Evolutionary conservation across 345 rosid species (phyloP).

Genomic region (Laguncularia racemosa): DNA sequence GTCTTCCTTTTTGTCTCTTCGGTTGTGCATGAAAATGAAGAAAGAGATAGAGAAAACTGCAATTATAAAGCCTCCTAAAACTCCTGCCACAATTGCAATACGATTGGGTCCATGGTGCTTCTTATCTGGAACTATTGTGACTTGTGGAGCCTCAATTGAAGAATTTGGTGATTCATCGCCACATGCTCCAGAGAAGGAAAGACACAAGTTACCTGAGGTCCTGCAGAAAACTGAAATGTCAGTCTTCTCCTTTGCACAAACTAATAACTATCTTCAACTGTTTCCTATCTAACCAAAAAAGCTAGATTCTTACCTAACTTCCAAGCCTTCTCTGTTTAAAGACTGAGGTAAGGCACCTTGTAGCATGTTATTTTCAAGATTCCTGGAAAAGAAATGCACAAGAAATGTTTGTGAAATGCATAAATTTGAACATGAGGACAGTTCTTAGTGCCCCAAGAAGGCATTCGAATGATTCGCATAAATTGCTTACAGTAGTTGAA

Average conservation of each 20-base stretch:
- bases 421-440: not conserved
- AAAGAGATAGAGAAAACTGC: conserved; percentile 34
- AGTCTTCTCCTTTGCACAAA: conserved; percentile 9
- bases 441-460: not conserved
- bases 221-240: conserved; percentile 26
- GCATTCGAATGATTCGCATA: not conserved
- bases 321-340: conserved; percentile 55
- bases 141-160: conserved; percentile 69
- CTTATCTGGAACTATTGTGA: conserved; percentile 43
- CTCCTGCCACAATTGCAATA: conserved; percentile 45
- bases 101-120: conserved; percentile 33
- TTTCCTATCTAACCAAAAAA: not conserved
- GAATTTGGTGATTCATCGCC: conserved; percentile 53
- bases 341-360: conserved; percentile 67
- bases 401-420: not conserved
- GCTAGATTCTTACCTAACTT: conserved; percentile 50
- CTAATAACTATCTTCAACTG: not conserved
- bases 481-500: conserved; percentile 64
- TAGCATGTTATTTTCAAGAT: conserved; percentile 76
- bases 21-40: conserved; percentile 23
- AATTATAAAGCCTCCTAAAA: conserved; percentile 48
- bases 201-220: conserved; percentile 71
- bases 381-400: conserved; percentile 31
- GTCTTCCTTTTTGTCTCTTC: conserved; percentile 37
- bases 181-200: conserved; percentile 65